Conservation (phyloP, 192 early-diverging fungal species). For the Kickxella alabastrina region DNA sequence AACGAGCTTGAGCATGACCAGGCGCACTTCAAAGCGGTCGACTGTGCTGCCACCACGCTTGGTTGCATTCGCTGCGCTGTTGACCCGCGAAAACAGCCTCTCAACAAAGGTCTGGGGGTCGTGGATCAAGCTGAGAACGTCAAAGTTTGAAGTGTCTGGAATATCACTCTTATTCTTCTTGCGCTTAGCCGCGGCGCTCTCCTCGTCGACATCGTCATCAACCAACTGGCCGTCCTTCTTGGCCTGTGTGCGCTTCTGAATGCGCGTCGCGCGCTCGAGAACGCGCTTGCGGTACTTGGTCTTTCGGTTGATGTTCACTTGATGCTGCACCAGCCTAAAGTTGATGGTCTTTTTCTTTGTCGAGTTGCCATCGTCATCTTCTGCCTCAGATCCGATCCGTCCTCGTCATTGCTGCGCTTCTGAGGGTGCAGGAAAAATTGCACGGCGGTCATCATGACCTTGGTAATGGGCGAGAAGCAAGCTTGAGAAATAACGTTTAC, state of each 20-base stretch:
- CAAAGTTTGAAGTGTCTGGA: constrained; percentile 77
- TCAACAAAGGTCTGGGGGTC: constrained; percentile 98
- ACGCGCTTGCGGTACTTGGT: constrained; percentile 72
- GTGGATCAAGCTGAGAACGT: constrained; percentile 89
- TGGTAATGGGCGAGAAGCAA: constrained; percentile 87
- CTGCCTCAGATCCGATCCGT: constrained; percentile 68
- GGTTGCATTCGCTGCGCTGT: constrained; percentile 44
- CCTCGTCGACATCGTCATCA: constrained; percentile 19
- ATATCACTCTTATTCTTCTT: constrained; percentile 62
- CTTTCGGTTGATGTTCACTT: constrained; percentile 79
- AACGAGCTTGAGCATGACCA: constrained; percentile 91
- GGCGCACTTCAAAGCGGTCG: constrained; percentile 85
- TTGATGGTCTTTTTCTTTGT: constrained; percentile 53
- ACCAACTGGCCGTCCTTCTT: constrained; percentile 53
- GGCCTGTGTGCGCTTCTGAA: constrained; percentile 41
- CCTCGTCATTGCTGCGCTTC: constrained; percentile 57
- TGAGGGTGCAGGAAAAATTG: constrained; percentile 90
- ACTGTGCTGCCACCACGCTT: constrained; percentile 57
- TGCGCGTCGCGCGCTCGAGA: constrained; percentile 69
- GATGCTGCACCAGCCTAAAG: constrained; percentile 73
- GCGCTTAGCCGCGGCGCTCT: constrained; percentile 28
- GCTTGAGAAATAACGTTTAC: constrained; percentile 98
- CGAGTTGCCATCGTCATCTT: constrained; percentile 20
- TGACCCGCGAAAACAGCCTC: constrained; percentile 83
- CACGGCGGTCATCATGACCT: constrained; percentile 87